Base-by-base conservation (phyloP, 768 basidiomycete species). In the Rhizopogon sp. region DNA sequence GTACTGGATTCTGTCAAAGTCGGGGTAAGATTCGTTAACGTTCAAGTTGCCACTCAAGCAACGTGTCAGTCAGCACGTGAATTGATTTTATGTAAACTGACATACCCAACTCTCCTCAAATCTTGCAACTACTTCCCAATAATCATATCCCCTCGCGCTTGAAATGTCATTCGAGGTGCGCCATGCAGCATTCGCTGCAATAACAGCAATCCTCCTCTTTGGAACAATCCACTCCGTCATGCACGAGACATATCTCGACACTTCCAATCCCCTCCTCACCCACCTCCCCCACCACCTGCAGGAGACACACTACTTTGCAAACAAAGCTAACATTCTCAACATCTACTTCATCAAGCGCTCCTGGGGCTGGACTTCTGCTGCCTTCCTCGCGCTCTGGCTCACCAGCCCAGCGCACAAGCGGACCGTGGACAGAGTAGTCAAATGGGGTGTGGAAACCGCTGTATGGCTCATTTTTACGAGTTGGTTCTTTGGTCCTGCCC, bases 401-500 rank as follows among this genome's bases (percentile, higher is more conserved):
- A 84, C 88, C 1, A 79, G 80, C 58, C 81, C 86, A 5, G 66
- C 74, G 2, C 64, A 67, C 9, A 67, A 69, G 3, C 77, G 79
- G 31, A 73, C 76, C 1, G 56, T 62, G 9, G 52, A 68, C 20
- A 76, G 85, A 42, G 56, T 85, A 14, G 42, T 66, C 56, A 80
- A 83, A 60, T 93, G 80, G 79, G 50, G 70, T 31, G 62, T 77
- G 37, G 84, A 82, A 44, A 90, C 87, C 6, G 67, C 70, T 20
- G 73, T 81, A 43, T 96, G 92, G 91, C 70, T 85, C 45, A 67
- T 78, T 16, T 90, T 95, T 72, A 87, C 89, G 0, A 75, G 72
- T 41, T 94, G 90, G 93, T 93, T 94, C 77, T 92, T 93, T 61
- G 93, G 93, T 0, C 91, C 91, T 5, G 75, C 87, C 1, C 72